Evolutionary conservation across 2,329 filamentous ascomycete genomes (phyloP).

Genomic region (Aspergillus ustus): DNA sequence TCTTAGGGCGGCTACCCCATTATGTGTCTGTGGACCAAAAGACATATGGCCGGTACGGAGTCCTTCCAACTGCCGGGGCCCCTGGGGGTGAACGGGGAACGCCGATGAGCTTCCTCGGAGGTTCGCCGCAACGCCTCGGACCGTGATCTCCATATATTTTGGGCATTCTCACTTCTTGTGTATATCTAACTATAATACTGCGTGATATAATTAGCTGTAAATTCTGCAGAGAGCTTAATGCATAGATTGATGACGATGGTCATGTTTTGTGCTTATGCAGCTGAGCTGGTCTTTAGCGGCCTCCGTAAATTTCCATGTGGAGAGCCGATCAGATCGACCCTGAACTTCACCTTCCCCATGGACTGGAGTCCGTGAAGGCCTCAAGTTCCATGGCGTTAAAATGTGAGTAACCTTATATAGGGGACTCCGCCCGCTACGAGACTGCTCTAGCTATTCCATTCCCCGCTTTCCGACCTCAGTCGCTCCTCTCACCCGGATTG

Average conservation of each 20-base stretch:
- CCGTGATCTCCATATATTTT: conserved; percentile 52
- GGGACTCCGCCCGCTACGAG: not conserved
- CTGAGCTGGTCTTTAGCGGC: conserved; percentile 38
- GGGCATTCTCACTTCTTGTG: conserved; percentile 32
- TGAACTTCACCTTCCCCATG: conserved; percentile 23
- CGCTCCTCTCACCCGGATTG: conserved; percentile 20
- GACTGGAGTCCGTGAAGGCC: conserved; percentile 32
- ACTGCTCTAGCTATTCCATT: conserved; percentile 2
- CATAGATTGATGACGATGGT: conserved; percentile 15
- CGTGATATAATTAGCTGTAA: conserved; percentile 18
- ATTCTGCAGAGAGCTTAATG: conserved; percentile 13
- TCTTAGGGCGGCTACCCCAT: conserved; percentile 81
- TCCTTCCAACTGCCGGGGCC: conserved; percentile 66
- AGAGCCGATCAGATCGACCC: conserved; percentile 3
- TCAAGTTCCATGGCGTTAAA: conserved; percentile 44
- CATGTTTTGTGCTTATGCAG: conserved; percentile 19
- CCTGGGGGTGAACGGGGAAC: conserved; percentile 40
- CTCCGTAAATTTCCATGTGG: conserved; percentile 36
- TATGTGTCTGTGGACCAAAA: conserved; percentile 96
- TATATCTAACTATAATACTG: conserved; percentile 33
- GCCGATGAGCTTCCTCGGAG: conserved; percentile 67
- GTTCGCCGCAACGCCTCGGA: conserved; percentile 68
- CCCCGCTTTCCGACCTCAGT: conserved; percentile 6
- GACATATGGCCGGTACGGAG: conserved; percentile 89
- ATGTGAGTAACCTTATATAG: conserved; percentile 36